Evolutionary conservation across 2,329 filamentous ascomycete genomes (phyloP), one percentile per base, ranked within the genome.

Genomic region (Magnaporthiopsis rhizophila): DNA sequence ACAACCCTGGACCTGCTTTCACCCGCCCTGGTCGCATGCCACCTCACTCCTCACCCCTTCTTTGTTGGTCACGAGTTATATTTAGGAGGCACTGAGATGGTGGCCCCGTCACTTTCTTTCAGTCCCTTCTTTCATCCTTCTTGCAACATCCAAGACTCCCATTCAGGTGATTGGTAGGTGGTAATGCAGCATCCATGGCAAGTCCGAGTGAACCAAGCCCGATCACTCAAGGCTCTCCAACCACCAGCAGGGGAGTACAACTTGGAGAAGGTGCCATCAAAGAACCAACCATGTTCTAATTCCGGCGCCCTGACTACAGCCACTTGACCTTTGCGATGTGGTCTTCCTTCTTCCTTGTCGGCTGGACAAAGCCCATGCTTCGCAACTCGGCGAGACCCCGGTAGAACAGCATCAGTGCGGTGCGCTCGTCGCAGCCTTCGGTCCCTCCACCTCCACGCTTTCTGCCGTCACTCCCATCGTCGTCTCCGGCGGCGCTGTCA

Each of bases 261-360:
- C 38, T 18, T 18, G 11, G 13, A 45, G 38, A 5, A 45, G 5
- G 36, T 12, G 32, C 62, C 1, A 62, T 26, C 59, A 61, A 61
- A 61, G 38, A 38, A 45, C 7, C 21, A 53, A 24, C 4, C 3
- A 24, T 4, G 21, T 53, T 53, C 8, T 24, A 24, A 24, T 24
- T 53, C 9, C 1, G 45, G 45, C 4, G 26, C 15, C 7, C 45
- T 9, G 45, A 21, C 74, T 66, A 85, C 66, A 95, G 78, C 70
- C 94, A 95, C 74, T 90, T 92, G 86, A 92, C 81, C 79, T 97
- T 98, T 56, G 91, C 88, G 69, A 98, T 80, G 76, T 98, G 94
- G 74, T 98, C 95, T 30, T 88, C 86, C 81, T 96, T 97, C 81
- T 93, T 97, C 77, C 89, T 90, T 72, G 89, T 98, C 66, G 84